A percentile compares a stretch with the other conserved stretches of the same genome.
Conservation (phyloP, 2,329 filamentous ascomycete genomes). For the Botrytis aclada region DNA sequence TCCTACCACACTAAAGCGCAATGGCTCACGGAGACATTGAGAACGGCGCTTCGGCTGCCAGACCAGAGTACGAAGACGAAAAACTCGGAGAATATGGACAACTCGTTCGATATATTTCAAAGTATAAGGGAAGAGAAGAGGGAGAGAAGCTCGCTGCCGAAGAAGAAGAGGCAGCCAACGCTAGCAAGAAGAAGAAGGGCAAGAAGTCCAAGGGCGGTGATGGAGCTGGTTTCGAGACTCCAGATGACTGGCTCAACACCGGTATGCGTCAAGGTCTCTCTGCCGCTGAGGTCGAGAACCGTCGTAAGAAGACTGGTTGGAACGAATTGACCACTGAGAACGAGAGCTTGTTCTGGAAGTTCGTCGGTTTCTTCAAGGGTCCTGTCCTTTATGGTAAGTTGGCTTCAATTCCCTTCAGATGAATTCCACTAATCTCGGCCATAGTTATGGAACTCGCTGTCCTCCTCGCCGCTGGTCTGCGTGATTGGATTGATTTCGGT, state of each 20-base stretch:
- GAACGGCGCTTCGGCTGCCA: constrained; percentile 16
- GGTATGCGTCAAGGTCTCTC: constrained; percentile 64
- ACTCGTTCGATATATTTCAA: constrained; percentile 65
- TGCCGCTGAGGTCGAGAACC: constrained; percentile 55
- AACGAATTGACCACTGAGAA: constrained; percentile 73
- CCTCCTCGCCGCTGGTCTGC: constrained; percentile 68
- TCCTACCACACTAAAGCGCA: constrained; percentile 11
- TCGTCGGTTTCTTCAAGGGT: constrained; percentile 71
- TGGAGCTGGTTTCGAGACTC: constrained; percentile 41
- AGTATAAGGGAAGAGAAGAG: constrained; percentile 59
- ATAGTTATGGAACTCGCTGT: constrained; percentile 75
- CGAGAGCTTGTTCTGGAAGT: constrained; percentile 72
- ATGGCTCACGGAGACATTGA: constrained; percentile 19
- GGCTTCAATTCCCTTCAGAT: background rate
- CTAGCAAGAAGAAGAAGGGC: constrained; percentile 42
- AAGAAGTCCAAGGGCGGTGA: constrained; percentile 48
- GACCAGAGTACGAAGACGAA: constrained; percentile 26
- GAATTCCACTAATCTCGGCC: constrained; percentile 21
- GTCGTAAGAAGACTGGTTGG: constrained; percentile 64
- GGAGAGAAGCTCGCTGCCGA: constrained; percentile 44
- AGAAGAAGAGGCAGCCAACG: constrained; percentile 43
- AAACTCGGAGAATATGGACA: constrained; percentile 60
- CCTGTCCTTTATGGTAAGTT: constrained; percentile 72
- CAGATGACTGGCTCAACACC: constrained; percentile 67
- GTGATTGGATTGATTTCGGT: constrained; percentile 74